These are phyloP conservation scores for Talaromyces liani DNA, from an alignment of 495 filamentous ascomycete species.

Conservation along the genomic window DNA sequence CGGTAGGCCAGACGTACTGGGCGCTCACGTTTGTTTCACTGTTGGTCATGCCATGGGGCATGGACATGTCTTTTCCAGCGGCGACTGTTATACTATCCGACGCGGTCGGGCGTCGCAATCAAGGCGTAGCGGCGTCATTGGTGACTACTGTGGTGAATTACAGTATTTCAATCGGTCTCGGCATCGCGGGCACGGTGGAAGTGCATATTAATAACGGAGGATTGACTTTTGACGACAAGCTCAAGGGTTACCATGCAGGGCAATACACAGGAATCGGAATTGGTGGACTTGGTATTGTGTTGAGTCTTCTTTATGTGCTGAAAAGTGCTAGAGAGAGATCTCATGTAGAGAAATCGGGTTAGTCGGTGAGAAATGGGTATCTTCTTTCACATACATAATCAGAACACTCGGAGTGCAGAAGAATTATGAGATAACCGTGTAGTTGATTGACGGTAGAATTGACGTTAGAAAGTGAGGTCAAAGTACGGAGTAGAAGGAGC, in stretches of 20 bases:
- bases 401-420: no score
- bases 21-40: slow-evolving; percentile 48
- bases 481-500: no score
- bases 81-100: slow-evolving; percentile 53
- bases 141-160: slow-evolving; percentile 58
- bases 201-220: slow-evolving; percentile 37
- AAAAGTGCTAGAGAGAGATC: background rate
- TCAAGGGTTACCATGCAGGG: slow-evolving; percentile 50
- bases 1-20: slow-evolving; percentile 52
- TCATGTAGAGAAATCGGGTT: background rate
- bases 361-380: background rate
- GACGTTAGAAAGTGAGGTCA: no score
- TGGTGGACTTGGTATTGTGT: slow-evolving; percentile 32
- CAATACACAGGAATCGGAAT: slow-evolving; percentile 52
- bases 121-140: slow-evolving; percentile 54
- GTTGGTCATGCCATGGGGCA: slow-evolving; percentile 52
- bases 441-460: no score
- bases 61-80: slow-evolving; percentile 57
- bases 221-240: slow-evolving; percentile 16
- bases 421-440: no score
- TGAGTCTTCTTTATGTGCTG: slow-evolving; percentile 10
- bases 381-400: background rate
- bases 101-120: slow-evolving; percentile 47
- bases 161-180: slow-evolving; percentile 50
- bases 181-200: slow-evolving; percentile 56